phyloP scores from a whole-genome alignment of 345 rosid species.

The Salix suchowensis region DNA sequence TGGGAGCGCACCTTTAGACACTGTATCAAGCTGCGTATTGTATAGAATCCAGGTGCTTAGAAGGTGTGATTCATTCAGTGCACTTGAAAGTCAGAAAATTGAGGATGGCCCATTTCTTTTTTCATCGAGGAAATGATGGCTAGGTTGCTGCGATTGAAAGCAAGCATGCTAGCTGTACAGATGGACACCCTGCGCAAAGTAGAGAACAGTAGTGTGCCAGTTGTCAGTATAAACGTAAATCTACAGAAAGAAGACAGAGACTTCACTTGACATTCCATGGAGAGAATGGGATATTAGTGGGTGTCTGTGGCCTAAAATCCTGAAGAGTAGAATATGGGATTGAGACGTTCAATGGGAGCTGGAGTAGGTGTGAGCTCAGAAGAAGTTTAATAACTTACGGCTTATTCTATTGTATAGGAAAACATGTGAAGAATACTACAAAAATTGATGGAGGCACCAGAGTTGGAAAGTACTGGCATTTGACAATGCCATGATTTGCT shows the following conservation, averaged over 20 bases:
- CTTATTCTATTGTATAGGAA: background rate
- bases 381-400: background rate
- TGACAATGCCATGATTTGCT: background rate
- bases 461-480: background rate
- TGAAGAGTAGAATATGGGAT: background rate
- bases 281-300: background rate
- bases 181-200: background rate
- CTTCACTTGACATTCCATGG: slow-evolving; percentile 1
- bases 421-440: background rate
- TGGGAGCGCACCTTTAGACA: no score
- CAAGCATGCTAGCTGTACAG: slow-evolving; percentile 12
- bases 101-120: background rate
- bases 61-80: background rate
- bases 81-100: background rate
- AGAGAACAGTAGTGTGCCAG: slow-evolving; percentile 1
- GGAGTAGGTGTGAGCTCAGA: background rate
- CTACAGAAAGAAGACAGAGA: background rate
- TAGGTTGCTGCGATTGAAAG: slow-evolving; percentile 8
- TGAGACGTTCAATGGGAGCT: no score
- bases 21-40: no score
- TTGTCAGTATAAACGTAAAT: slow-evolving; percentile 2
- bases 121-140: background rate
- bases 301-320: background rate
- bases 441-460: background rate
- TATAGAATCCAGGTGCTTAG: background rate